Evolutionary conservation across 2,329 filamentous ascomycete species (phyloP).

Genomic region (Epichloe amarillans): DNA sequence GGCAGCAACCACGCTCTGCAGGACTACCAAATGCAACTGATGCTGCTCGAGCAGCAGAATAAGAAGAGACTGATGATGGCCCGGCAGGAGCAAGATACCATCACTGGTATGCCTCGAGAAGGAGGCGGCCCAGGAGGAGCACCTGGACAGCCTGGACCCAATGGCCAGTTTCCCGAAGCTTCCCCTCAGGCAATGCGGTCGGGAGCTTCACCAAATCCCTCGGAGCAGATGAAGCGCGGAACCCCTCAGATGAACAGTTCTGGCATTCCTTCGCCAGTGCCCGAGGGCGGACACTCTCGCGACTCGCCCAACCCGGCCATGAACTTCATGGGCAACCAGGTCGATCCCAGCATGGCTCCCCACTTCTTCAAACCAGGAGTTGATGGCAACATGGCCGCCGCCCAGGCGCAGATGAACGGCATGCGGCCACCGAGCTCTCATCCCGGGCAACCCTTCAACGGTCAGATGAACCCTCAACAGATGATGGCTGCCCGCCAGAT

Average conservation of each 20-base stretch:
- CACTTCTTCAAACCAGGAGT: slow-evolving; percentile 45
- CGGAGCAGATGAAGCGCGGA: slow-evolving; percentile 66
- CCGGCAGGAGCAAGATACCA: slow-evolving; percentile 60
- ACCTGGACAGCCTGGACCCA: slow-evolving; percentile 43
- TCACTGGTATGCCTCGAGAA: slow-evolving; percentile 34
- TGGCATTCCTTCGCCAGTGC: slow-evolving; percentile 57
- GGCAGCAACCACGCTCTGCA: slow-evolving; percentile 67
- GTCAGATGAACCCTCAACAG: slow-evolving; percentile 46
- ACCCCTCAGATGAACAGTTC: slow-evolving; percentile 60
- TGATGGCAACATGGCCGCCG: slow-evolving; percentile 39
- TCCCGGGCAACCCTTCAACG: slow-evolving; percentile 42
- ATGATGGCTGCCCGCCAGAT: slow-evolving; percentile 39
- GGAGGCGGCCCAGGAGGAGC: slow-evolving; percentile 35
- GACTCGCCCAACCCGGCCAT: slow-evolving; percentile 50
- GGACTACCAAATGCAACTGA: slow-evolving; percentile 82
- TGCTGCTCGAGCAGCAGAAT: slow-evolving; percentile 77
- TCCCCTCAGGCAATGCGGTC: slow-evolving; percentile 56
- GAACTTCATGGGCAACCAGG: slow-evolving; percentile 49
- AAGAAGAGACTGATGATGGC: slow-evolving; percentile 80
- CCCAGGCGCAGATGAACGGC: slow-evolving; percentile 43
- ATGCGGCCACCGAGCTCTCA: slow-evolving; percentile 60
- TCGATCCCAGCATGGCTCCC: slow-evolving; percentile 47
- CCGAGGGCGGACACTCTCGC: slow-evolving; percentile 53
- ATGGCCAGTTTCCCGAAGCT: slow-evolving; percentile 55
- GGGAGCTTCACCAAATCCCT: slow-evolving; percentile 63